Conservation (phyloP, 208 protist species). For the Trypanosoma lewisi region DNA sequence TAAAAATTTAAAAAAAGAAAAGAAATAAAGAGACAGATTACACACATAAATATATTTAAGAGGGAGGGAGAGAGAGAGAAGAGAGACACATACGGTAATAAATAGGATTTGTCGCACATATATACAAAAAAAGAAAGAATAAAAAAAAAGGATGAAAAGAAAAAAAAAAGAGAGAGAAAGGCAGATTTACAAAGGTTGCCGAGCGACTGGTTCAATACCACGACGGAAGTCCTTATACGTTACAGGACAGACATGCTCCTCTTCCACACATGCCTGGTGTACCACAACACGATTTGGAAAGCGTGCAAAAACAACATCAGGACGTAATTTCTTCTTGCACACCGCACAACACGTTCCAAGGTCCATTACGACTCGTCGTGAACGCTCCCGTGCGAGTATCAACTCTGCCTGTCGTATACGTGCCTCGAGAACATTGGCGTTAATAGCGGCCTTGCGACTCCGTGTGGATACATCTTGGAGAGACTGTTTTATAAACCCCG, state of each 20-base stretch:
- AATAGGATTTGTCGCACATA: background rate
- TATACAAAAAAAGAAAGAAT: constrained; percentile 1
- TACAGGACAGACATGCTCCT: constrained; percentile 49
- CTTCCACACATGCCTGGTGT: constrained; percentile 58
- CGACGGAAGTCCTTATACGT: constrained; percentile 31
- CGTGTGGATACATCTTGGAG: constrained; percentile 37
- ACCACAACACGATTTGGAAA: constrained; percentile 68
- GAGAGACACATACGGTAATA: background rate
- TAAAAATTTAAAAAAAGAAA: background rate
- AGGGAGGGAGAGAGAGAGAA: constrained; percentile 15
- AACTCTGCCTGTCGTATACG: constrained; percentile 26
- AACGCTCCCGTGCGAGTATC: constrained; percentile 28
- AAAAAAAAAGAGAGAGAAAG: constrained; percentile 10
- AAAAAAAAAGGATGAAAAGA: background rate
- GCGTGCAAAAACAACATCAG: constrained; percentile 51
- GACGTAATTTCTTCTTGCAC: constrained; percentile 52
- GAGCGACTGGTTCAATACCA: constrained; percentile 14
- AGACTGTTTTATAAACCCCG: constrained; percentile 43
- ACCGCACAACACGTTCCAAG: constrained; percentile 47
- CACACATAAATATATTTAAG: background rate
- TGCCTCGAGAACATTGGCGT: constrained; percentile 31
- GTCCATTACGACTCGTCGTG: constrained; percentile 26
- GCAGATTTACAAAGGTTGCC: constrained; percentile 5
- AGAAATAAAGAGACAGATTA: background rate
- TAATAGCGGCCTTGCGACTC: constrained; percentile 32